phyloP scores from a whole-genome alignment of 2,329 filamentous ascomycete species.

The Hypoxylon sp. region DNA sequence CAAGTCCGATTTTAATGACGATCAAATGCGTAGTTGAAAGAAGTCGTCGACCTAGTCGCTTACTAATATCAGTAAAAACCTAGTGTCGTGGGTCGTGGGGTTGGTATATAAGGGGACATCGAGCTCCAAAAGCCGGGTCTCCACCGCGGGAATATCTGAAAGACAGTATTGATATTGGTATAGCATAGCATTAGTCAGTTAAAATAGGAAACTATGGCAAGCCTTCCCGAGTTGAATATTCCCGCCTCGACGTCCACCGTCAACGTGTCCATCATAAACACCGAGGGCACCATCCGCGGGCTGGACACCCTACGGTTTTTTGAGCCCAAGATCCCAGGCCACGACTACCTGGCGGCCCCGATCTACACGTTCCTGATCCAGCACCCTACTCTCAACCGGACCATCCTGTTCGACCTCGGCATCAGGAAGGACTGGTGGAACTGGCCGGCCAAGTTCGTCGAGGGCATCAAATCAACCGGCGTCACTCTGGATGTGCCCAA shows the following conservation, averaged over 20 bases:
- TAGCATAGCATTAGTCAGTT: background rate
- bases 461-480: slow-evolving; percentile 4
- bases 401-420: slow-evolving; percentile 45
- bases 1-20: background rate
- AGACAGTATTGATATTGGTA: background rate
- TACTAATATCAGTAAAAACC: background rate
- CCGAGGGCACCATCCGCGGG: slow-evolving; percentile 43
- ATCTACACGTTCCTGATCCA: slow-evolving; percentile 43
- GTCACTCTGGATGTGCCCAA: slow-evolving; percentile 30
- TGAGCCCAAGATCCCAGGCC: slow-evolving; percentile 47
- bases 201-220: slow-evolving; percentile 36
- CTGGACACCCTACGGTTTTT: slow-evolving; percentile 42
- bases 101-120: background rate
- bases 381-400: slow-evolving; percentile 43
- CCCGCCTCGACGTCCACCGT: slow-evolving; percentile 50
- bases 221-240: slow-evolving; percentile 49
- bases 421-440: slow-evolving; percentile 39
- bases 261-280: slow-evolving; percentile 52
- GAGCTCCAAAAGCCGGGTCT: background rate
- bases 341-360: slow-evolving; percentile 46
- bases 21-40: background rate
- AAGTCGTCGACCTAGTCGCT: too few relatives aligned
- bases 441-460: slow-evolving; percentile 21
- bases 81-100: background rate
- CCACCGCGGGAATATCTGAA: background rate